Evolutionary conservation across 2,329 filamentous ascomycete species (phyloP).

Genomic region (Claviceps lovelessii): DNA sequence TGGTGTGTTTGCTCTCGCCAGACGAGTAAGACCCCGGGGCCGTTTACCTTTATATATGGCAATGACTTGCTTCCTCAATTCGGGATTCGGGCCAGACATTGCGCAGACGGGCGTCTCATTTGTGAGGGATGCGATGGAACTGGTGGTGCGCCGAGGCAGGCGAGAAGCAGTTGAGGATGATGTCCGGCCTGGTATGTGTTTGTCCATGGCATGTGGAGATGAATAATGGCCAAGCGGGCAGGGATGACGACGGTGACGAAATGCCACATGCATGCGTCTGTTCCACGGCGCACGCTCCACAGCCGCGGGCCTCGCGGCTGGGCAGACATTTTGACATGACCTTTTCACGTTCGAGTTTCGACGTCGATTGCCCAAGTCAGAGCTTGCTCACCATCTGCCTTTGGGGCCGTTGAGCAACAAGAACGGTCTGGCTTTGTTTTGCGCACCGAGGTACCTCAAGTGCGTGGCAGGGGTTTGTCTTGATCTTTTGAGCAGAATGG

Average conservation of each 20-base stretch:
- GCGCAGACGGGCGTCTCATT: not conserved
- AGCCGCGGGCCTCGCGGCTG: not conserved
- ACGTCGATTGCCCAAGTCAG: too few species aligned
- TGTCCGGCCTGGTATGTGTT: not conserved
- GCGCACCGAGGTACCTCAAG: too few species aligned
- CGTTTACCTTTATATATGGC: slow-evolving; percentile 72
- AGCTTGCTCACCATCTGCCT: too few species aligned
- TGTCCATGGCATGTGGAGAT: not conserved
- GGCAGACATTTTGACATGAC: too few species aligned
- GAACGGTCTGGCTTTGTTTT: too few species aligned
- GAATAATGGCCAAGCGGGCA: too few species aligned
- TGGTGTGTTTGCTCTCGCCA: not conserved
- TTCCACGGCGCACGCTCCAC: not conserved
- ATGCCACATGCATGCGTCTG: not conserved
- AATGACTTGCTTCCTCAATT: slow-evolving; percentile 65
- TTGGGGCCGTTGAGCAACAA: too few species aligned
- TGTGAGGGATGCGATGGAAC: not conserved
- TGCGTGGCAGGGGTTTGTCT: too few species aligned
- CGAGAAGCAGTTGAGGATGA: not conserved
- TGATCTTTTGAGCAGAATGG: too few species aligned
- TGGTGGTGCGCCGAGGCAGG: not conserved
- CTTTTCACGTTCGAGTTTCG: too few species aligned
- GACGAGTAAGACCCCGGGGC: not conserved
- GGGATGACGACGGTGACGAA: not conserved
- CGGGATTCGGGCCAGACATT: slow-evolving; percentile 28